Percentiles rank a stretch among this genome's conserved stretches.
Evolutionary conservation across 1,284 basidiomycete species (phyloP).

Genomic region (Calocybe gambosa): DNA sequence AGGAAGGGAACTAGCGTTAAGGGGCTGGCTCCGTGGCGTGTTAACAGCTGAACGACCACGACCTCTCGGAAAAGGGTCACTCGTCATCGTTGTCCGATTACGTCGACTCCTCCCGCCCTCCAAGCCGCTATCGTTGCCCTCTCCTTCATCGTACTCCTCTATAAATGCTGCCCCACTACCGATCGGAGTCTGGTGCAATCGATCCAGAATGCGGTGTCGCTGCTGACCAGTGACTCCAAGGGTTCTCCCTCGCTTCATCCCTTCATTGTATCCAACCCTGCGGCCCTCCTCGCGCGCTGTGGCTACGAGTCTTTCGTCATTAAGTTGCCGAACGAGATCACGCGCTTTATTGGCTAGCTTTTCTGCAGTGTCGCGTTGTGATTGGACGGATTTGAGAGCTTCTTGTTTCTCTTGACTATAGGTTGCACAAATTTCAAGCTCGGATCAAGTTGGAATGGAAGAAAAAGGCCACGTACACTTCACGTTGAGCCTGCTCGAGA

Average conservation of each 20-base stretch:
- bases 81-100: neutral
- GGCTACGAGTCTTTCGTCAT: constrained; percentile 25
- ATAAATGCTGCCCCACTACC: constrained; percentile 15
- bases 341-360: constrained; percentile 25
- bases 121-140: neutral
- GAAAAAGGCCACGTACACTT: constrained; percentile 22
- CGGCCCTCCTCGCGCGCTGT: constrained; percentile 31
- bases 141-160: constrained; percentile 10
- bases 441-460: too few species aligned
- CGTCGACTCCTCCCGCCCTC: neutral
- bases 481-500: constrained; percentile 22
- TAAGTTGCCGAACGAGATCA: constrained; percentile 24
- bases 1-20: constrained; percentile 1
- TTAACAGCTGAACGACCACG: neutral
- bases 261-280: constrained; percentile 28
- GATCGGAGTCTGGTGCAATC: constrained; percentile 6
- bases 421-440: neutral
- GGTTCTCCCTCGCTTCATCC: constrained; percentile 25
- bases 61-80: neutral
- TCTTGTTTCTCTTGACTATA: constrained; percentile 21
- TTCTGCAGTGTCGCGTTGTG: constrained; percentile 28
- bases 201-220: neutral
- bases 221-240: constrained; percentile 12
- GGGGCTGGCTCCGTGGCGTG: constrained; percentile 9
- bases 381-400: constrained; percentile 21